phyloP scores from a whole-genome alignment of 345 rosid genomes.

The Salix caprea region DNA sequence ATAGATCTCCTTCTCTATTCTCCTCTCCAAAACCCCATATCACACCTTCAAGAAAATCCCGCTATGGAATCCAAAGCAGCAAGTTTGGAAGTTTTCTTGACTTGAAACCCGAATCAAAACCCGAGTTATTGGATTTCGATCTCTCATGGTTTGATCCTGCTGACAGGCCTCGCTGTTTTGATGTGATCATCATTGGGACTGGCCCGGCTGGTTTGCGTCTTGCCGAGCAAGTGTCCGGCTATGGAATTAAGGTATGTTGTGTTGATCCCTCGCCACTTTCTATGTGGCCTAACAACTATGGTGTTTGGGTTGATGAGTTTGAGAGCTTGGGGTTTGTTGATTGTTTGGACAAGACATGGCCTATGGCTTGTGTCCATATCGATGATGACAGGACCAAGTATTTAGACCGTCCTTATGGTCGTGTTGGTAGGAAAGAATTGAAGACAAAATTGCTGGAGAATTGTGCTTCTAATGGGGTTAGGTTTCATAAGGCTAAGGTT shows the following conservation, averaged over 20 bases:
- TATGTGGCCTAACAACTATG: conserved; percentile 59
- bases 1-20: neutral
- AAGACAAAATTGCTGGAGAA: conserved; percentile 43
- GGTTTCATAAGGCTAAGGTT: conserved; percentile 52
- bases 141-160: conserved; percentile 36
- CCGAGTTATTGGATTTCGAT: conserved; percentile 36
- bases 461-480: conserved; percentile 45
- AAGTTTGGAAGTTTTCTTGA: conserved; percentile 47
- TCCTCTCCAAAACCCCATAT: conserved; percentile 8
- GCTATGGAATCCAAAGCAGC: conserved; percentile 24
- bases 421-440: conserved; percentile 44
- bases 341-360: conserved; percentile 60
- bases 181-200: conserved; percentile 55
- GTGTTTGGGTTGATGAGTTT: conserved; percentile 76
- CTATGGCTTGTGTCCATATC: conserved; percentile 41
- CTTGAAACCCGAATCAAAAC: conserved; percentile 37
- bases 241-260: conserved; percentile 58
- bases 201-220: conserved; percentile 72
- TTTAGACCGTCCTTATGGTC: conserved; percentile 56
- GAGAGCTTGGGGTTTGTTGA: conserved; percentile 47
- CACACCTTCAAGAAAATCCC: conserved; percentile 4
- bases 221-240: conserved; percentile 50
- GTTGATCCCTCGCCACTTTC: conserved; percentile 69
- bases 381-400: conserved; percentile 45
- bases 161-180: conserved; percentile 30